Evolutionary conservation across 768 basidiomycete species (phyloP), one percentile per base, ranked within the genome.

Genomic region (Imleria badia): DNA sequence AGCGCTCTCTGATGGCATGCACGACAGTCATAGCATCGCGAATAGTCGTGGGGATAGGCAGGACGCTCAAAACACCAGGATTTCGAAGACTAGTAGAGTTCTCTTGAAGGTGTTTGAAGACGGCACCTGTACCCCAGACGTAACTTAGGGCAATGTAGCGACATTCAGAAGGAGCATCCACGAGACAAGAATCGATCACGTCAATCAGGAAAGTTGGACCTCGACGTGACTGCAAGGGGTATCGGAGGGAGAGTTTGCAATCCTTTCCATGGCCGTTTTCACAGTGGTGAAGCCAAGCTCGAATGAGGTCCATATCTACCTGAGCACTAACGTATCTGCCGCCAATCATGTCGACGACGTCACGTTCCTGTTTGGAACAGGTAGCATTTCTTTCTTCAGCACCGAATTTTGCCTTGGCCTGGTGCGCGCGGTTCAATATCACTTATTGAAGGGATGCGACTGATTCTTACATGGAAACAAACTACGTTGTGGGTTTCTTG

Each of bases 81-180:
- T 6, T 26, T 26, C 26, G 62, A 20, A 60, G 39, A 15, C 35
- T 34, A 43, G 26, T 26, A 26, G 43, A 48, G 36, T 50, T 46
- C 19, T 41, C 44, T 23, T 17, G 33, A 40, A 58, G 54, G 44
- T 58, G 58, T 15, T 14, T 53, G 48, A 54, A 44, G 2, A 61
- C 60, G 1, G 33, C 8, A 6, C 40, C 36, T 9, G 19, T 36
- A 12, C 64, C 64, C 65, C 62, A 65, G 20, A 62, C 51, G 34
- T 67, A 67, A 42, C 64, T 65, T 19, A 67, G 44, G 29, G 66
- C 49, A 11, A 59, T 13, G 13, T 67, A 65, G 20, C 63, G 65
- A 30, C 52, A 66, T 10, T 23, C 35, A 5, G 46, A 34, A 13
- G 63, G 64, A n/a, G 63, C 47, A 2, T 54, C 43, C 40, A 55